Base-by-base conservation (phyloP, 75 land plant species). In the Picea sitchensis region DNA sequence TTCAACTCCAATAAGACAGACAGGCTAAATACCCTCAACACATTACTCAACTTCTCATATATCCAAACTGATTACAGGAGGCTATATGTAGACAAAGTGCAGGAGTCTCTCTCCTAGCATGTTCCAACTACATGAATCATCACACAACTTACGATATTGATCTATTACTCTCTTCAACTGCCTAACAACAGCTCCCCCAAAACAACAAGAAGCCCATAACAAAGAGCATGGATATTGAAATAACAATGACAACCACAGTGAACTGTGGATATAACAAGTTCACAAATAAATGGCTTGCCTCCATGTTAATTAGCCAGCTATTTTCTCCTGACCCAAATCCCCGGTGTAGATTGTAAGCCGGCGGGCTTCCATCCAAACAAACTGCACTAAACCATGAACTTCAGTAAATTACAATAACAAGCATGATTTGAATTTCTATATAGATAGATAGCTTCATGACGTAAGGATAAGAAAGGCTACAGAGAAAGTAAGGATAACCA, bases 281-380 rank as follows among this genome's bases (percentile, higher is more conserved):
- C 20, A 75, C 9, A 2, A 14, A 58, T 57, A 75, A 75, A 75
- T 30, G 17, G 61, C 78, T 61, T 36, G 93, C 98, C 91, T 95
- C 98, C 84, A 95, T 81, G 36, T 89, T 81, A 47, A 95, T 85
- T 14, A 95, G 78, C 98, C 98, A 95, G 73, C 86, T 93, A 65
- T 88, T 84, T 65, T 82, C 84, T 57, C 93, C 93, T 34, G 84
- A 85, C 67, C 96, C 98, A 75, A 17, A 85, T 13, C 98, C 98
- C 21, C 67, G 82, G 78, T 93, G 88, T 11, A 91, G 67, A 79
- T 95, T 93, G 61, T 95, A 95, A 76, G 87, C 98, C 78, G 98
- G 98, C 30, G 86, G 83, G 58, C 87, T 88, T 77, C 98, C 98
- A 88, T 95, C 98, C 73, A 69, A 20, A 38, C 73, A 69, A 69